Evolutionary conservation across 2,329 filamentous ascomycete genomes (phyloP), one percentile per base, ranked within the genome.

Genomic region (Thyridium curvatum): DNA sequence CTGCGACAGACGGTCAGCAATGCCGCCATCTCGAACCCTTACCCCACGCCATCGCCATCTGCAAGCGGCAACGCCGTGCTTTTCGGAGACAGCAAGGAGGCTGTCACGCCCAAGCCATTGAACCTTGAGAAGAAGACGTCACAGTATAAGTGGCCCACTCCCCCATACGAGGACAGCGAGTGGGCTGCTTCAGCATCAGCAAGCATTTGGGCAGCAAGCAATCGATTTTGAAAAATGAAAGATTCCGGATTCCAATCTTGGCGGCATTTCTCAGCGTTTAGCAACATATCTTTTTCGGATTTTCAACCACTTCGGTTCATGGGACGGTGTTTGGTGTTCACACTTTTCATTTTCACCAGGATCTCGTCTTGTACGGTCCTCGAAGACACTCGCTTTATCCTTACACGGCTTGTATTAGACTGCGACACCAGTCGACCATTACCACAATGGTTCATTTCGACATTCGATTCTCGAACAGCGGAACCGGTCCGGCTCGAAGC

Each of bases 161-260:
- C 93, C 16, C 91, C 93, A 4, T 95, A 96, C 51, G 90, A 95
- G 54, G 90, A 94, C 52, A 82, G 82, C 46, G 90, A 95, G 58
- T 97, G 90, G 91, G 88, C 84, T 14, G 80, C 84, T 8, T 83
- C 86, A 32, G 85, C 87, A 21, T 79, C 88, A 10, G 84, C 86
- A 6, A 89, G 84, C 62, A 89, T 90, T 49, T 84, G 86, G 69
- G 82, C 84, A 38, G 79, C 81, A 26, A 77, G 84, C 46, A 81
- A 73, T 58, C 71, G 75, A 49, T 75, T 82, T 52, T 82, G 64
- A 61, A 44, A 40, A 46, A n/a, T n/a, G 51, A 59, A 40, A 26
- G 21, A 26, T 26, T 26, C 21, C 21, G 21, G 21, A 26, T 26
- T 26, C 21, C 10, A 58, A 37, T 16, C 30, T 34, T 33, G 21